Percentiles rank a stretch among this genome's conserved stretches.
These are phyloP conservation scores for Candida nanaspora DNA, from an alignment of 805 yeast species.

Conservation along the genomic window DNA sequence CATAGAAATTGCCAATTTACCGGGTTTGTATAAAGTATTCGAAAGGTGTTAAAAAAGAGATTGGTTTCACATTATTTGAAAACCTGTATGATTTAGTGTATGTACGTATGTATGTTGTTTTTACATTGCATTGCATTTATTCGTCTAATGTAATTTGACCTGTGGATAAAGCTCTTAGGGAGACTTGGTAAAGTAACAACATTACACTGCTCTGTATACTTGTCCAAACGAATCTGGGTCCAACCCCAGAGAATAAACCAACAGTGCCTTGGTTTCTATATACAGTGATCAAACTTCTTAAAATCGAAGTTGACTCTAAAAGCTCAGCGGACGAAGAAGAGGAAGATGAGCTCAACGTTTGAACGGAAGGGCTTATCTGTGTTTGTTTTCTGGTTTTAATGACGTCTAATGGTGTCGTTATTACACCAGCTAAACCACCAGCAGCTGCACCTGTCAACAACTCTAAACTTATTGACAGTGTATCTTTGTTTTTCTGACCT, in stretches of 20 bases:
- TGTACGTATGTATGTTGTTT: neutral
- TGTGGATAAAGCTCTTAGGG: slow-evolving; percentile 45
- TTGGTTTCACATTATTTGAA: too few relatives aligned
- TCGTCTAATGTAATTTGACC: slow-evolving; percentile 13
- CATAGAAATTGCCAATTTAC: slow-evolving; percentile 83
- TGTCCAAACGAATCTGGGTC: slow-evolving; percentile 96
- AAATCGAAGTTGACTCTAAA: slow-evolving; percentile 36
- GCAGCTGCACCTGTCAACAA: slow-evolving; percentile 90
- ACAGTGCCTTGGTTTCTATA: slow-evolving; percentile 66
- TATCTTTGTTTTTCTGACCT: slow-evolving; percentile 23
- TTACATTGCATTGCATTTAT: neutral
- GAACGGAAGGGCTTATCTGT: slow-evolving; percentile 35
- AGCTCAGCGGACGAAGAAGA: slow-evolving; percentile 7
- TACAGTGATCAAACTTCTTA: slow-evolving; percentile 45
- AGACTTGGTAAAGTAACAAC: slow-evolving; percentile 79
- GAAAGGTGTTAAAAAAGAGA: slow-evolving; percentile 64
- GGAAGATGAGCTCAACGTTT: neutral
- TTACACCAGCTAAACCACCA: slow-evolving; percentile 83
- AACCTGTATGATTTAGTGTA: too few relatives aligned
- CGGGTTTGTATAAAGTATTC: slow-evolving; percentile 85
- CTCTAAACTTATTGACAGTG: slow-evolving; percentile 52
- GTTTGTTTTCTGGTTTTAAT: slow-evolving; percentile 92
- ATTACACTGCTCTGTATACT: slow-evolving; percentile 90
- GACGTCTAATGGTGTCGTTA: slow-evolving; percentile 90
- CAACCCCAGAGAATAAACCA: slow-evolving; percentile 90